Percentiles rank a stretch among this genome's conserved stretches.
These are phyloP conservation scores for Lachancea quebecensis DNA, from an alignment of 805 yeast genomes.

Conservation along the genomic window DNA sequence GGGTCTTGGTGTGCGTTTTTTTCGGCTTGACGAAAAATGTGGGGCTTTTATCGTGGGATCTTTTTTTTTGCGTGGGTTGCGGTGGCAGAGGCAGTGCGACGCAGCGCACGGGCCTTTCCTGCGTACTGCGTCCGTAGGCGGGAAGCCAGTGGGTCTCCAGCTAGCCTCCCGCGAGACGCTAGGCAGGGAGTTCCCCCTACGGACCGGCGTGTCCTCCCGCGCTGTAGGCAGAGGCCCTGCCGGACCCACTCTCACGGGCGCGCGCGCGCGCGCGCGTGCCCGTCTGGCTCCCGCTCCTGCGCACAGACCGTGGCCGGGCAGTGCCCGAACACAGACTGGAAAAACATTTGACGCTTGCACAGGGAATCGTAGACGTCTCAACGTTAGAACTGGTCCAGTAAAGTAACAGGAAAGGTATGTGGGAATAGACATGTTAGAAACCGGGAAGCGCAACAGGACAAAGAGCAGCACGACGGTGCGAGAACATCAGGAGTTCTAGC, in stretches of 20 bases:
- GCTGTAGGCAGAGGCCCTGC: background rate
- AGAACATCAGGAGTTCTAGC: too few relatives aligned
- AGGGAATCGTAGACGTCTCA: slow-evolving; percentile 2
- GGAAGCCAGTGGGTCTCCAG: too few relatives aligned
- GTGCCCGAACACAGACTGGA: background rate
- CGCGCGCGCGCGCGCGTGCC: too few relatives aligned
- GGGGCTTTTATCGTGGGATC: too few relatives aligned
- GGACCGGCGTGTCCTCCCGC: background rate
- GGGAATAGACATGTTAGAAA: background rate
- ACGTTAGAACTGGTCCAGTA: slow-evolving; percentile 9
- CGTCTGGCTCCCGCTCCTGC: background rate
- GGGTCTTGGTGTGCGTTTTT: background rate
- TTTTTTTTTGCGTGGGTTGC: background rate
- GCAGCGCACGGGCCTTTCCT: too few relatives aligned
- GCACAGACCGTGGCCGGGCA: background rate
- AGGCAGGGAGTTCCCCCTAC: background rate
- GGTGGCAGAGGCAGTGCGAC: background rate
- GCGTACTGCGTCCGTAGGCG: too few relatives aligned
- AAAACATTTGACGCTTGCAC: slow-evolving; percentile 6
- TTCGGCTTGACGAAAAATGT: background rate
- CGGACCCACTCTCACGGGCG: background rate
- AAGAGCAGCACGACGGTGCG: too few relatives aligned
- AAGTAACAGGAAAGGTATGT: slow-evolving; percentile 13
- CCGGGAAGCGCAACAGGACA: background rate
- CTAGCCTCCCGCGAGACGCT: background rate